phyloP scores from a whole-genome alignment of 176 grass and related monocot genomes.

The Oryza nivara region DNA sequence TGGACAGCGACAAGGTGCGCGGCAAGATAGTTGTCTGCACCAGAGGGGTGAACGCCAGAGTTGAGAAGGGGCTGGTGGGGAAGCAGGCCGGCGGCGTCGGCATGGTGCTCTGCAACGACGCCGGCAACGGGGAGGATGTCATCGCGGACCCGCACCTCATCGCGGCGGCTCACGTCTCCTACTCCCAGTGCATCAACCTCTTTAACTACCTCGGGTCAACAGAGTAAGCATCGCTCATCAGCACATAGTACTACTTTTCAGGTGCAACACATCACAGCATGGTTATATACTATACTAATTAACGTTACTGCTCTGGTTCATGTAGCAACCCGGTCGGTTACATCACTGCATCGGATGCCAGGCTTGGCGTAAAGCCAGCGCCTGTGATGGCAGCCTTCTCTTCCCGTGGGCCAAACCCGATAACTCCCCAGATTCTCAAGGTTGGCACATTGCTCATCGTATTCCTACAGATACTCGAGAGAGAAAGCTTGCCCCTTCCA shows the following conservation, averaged over 20 bases:
- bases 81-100: slow-evolving; percentile 59
- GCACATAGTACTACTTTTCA: not conserved
- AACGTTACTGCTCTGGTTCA: not conserved
- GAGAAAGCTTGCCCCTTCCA: not conserved
- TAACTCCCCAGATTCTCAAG: slow-evolving; percentile 66
- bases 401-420: slow-evolving; percentile 61
- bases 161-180: slow-evolving; percentile 61
- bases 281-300: too few relatives aligned
- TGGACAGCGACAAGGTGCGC: slow-evolving; percentile 50
- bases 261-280: not conserved
- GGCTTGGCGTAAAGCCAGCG: slow-evolving; percentile 57
- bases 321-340: slow-evolving; percentile 46
- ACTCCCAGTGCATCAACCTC: slow-evolving; percentile 40
- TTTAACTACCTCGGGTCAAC: slow-evolving; percentile 38
- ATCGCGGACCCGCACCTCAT: slow-evolving; percentile 56
- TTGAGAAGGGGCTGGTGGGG: slow-evolving; percentile 56
- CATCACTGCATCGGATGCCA: slow-evolving; percentile 39
- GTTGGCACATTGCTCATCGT: slow-evolving; percentile 11
- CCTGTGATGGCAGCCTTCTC: slow-evolving; percentile 68
- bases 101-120: slow-evolving; percentile 68
- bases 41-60: slow-evolving; percentile 49
- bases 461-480: slow-evolving; percentile 2
- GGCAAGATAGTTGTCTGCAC: slow-evolving; percentile 73
- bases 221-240: slow-evolving; percentile 26
- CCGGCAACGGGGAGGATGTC: slow-evolving; percentile 16